phyloP scores from a whole-genome alignment of 2,329 filamentous ascomycete species.

The Pestalotiopsis sp. region DNA sequence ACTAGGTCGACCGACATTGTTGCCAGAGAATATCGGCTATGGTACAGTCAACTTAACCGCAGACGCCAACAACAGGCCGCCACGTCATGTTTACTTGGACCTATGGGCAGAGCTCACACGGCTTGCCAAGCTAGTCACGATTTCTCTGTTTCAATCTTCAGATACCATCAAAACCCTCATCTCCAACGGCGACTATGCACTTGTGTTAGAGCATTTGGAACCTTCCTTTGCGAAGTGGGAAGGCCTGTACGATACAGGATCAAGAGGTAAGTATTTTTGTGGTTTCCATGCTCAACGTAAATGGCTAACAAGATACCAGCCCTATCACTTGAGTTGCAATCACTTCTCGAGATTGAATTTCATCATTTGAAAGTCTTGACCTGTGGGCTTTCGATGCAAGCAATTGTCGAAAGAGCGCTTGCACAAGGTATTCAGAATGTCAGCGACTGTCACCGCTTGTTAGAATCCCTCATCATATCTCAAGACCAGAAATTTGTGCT shows the following conservation, averaged over 20 bases:
- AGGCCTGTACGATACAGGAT: background rate
- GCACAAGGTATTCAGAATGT: background rate
- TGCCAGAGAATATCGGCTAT: background rate
- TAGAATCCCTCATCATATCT: background rate
- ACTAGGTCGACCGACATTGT: background rate
- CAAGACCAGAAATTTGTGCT: background rate
- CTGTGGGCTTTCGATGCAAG: background rate
- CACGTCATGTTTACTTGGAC: background rate
- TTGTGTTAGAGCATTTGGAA: background rate
- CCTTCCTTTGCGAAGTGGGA: background rate
- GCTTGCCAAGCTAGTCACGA: background rate
- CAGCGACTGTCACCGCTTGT: background rate
- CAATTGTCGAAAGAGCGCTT: background rate
- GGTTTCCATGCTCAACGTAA: background rate
- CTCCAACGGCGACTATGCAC: background rate
- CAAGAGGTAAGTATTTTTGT: background rate
- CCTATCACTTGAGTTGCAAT: background rate
- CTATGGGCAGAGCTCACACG: background rate
- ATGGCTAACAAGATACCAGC: background rate
- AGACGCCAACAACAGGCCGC: background rate
- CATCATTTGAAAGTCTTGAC: background rate
- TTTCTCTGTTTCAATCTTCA: background rate
- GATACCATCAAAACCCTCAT: background rate
- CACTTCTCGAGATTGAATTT: background rate
- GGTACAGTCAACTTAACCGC: background rate